Conservation (phyloP, 2,329 filamentous ascomycete species). For the Polytolypa hystricis region DNA sequence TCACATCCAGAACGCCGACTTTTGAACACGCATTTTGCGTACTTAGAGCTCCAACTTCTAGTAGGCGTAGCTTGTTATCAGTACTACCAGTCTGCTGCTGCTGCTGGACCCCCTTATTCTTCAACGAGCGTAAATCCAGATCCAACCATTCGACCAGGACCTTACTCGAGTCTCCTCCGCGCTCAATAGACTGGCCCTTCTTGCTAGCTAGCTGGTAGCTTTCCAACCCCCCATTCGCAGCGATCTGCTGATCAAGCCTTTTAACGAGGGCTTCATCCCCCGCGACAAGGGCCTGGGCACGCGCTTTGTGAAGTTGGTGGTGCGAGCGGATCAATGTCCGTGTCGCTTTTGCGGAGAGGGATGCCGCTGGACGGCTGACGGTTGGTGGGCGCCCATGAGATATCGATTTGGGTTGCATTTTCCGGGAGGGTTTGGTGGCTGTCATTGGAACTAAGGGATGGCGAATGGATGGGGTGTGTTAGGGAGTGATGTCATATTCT, state of each 20-base stretch:
- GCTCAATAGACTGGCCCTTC: constrained; percentile 47
- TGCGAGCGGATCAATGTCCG: constrained; percentile 49
- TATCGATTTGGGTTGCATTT: constrained; percentile 28
- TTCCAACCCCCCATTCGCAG: constrained; percentile 47
- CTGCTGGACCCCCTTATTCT: no score
- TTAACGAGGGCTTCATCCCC: constrained; percentile 31
- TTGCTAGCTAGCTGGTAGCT: constrained; percentile 53
- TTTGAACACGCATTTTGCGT: constrained; percentile 73
- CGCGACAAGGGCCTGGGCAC: constrained; percentile 40
- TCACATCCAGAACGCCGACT: constrained; percentile 58
- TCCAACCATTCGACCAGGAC: constrained; percentile 49
- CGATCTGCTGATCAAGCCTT: constrained; percentile 40
- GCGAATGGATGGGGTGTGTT: not conserved
- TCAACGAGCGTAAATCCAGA: constrained; percentile 18
- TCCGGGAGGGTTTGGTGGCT: constrained; percentile 17
- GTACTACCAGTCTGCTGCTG: no score
- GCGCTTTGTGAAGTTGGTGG: constrained; percentile 48
- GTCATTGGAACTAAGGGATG: constrained; percentile 14
- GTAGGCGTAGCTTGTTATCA: constrained; percentile 45
- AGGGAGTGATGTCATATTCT: not conserved
- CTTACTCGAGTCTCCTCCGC: constrained; percentile 54
- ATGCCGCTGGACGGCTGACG: constrained; percentile 24
- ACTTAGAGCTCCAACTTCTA: constrained; percentile 84
- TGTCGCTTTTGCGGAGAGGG: constrained; percentile 46
- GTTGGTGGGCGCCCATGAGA: constrained; percentile 38